Conservation (phyloP, 2,329 filamentous ascomycete genomes). For the Geosmithia morbida region DNA sequence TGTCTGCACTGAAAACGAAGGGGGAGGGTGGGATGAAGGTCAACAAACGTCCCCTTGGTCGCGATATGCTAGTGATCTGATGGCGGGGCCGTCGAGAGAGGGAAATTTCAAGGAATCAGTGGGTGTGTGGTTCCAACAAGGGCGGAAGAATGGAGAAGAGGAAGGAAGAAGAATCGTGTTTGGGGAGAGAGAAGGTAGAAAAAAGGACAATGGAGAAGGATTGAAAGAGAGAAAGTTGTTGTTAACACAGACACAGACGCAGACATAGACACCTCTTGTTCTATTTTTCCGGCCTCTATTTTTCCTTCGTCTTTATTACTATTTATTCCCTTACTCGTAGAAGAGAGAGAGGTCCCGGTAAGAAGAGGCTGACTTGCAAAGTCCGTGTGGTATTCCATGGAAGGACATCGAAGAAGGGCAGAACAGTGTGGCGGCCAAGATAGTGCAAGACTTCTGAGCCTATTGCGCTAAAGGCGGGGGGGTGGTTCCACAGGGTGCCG, state of each 20-base stretch:
- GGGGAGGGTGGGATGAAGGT: background rate
- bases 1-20: no score
- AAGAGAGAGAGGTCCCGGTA: background rate
- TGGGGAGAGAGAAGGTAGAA: background rate
- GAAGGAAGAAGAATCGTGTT: background rate
- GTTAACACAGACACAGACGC: no score
- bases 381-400: constrained; percentile 22
- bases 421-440: constrained; percentile 21
- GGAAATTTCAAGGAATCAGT: background rate
- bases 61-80: background rate
- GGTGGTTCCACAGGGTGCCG: background rate
- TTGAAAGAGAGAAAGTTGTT: background rate
- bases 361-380: background rate
- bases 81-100: background rate
- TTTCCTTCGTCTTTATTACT: background rate
- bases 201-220: background rate
- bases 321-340: background rate
- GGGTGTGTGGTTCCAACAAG: constrained; percentile 2
- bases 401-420: constrained; percentile 26
- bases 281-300: no score
- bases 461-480: background rate
- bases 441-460: constrained; percentile 10
- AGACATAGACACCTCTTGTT: background rate
- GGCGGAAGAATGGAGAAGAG: background rate
- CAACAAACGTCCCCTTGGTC: constrained; percentile 1